Base-by-base conservation (phyloP, 257 asterid genomes). In the Scutellaria barbata region DNA sequence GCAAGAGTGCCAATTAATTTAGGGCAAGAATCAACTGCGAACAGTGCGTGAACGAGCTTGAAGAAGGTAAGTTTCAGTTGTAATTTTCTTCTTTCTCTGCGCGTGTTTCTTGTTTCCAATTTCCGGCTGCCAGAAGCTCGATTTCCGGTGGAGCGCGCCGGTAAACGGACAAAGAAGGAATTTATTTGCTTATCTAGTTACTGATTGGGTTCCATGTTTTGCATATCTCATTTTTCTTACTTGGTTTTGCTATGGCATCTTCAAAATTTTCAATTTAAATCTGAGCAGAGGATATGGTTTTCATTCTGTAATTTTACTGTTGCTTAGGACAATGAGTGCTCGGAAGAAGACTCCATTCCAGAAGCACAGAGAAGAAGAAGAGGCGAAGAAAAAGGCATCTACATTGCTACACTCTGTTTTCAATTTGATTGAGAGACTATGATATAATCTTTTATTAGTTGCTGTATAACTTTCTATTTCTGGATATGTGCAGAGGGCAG, bases 341-440 rank as follows among this genome's bases (percentile, higher is more conserved):
- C 86, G 92, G 82, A 92, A 85, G 88, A 90, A 88, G 87, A 89
- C 96, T 35, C 96, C 98, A 5, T 92, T 92, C 77, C 98, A 92
- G 85, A 92, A 90, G 88, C 98, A 92, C 59, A 85, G 98, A 74
- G 98, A 92, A 80, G 98, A 88, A 78, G 96, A 92, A 78, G 98
- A 89, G 79, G 96, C 95, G 4, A 90, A 84, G 92, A 92, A 90
- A 81, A 92, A 92, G 84, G 96, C 81, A 76, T 48, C 14, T 65
- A 51, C 59, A 4, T 64, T 68, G 50, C 72, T 66, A 25, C 35
- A 39, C 37, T 52, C 52, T 65, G 61, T 6, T 54, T 54, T 70
- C 63, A 9, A 10, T 45, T 60, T 30, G 17, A 25, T 55, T 51
- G 30, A 72, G 45, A 45, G 70, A 71, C 45, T 40, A 42, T 63